These are phyloP conservation scores for Quercus berberidifolia DNA, from an alignment of 306 rosid genomes.

Conservation along the genomic window DNA sequence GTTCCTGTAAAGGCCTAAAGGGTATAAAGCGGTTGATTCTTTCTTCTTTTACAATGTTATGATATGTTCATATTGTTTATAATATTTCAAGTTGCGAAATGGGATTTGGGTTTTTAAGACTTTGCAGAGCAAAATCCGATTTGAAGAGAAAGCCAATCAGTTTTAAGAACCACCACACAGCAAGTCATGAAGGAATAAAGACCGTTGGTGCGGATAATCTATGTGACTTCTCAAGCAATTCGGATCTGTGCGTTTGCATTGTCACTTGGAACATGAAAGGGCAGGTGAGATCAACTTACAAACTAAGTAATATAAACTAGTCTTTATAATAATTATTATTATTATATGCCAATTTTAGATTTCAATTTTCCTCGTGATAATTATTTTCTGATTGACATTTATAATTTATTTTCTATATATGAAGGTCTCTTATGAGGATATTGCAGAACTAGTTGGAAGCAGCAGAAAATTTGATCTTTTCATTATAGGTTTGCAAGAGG, in stretches of 20 bases:
- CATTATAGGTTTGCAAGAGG: slow-evolving; percentile 76
- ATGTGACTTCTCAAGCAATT: slow-evolving; percentile 35
- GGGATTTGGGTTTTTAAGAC: background rate
- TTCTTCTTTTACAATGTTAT: background rate
- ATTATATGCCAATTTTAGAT: background rate
- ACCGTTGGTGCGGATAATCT: slow-evolving; percentile 34
- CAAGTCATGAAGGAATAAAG: slow-evolving; percentile 52
- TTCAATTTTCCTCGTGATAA: background rate
- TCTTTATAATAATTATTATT: too few relatives aligned
- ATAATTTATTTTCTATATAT: background rate
- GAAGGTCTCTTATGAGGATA: slow-evolving; percentile 50
- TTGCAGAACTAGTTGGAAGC: slow-evolving; percentile 50
- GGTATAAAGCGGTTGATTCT: slow-evolving; percentile 5
- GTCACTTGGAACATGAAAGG: slow-evolving; percentile 88
- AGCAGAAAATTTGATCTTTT: slow-evolving; percentile 55
- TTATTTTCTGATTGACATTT: background rate
- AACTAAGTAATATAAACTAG: too few relatives aligned
- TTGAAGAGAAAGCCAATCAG: slow-evolving; percentile 24
- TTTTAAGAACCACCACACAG: slow-evolving; percentile 32
- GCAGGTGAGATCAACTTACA: slow-evolving; percentile 24
- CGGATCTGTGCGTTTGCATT: slow-evolving; percentile 52
- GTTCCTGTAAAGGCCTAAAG: slow-evolving; percentile 34
- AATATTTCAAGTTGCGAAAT: background rate
- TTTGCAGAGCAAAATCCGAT: slow-evolving; percentile 26
- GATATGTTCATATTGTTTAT: background rate